Base-by-base conservation (phyloP, 345 rosid species). In the Limnanthes douglasii region DNA sequence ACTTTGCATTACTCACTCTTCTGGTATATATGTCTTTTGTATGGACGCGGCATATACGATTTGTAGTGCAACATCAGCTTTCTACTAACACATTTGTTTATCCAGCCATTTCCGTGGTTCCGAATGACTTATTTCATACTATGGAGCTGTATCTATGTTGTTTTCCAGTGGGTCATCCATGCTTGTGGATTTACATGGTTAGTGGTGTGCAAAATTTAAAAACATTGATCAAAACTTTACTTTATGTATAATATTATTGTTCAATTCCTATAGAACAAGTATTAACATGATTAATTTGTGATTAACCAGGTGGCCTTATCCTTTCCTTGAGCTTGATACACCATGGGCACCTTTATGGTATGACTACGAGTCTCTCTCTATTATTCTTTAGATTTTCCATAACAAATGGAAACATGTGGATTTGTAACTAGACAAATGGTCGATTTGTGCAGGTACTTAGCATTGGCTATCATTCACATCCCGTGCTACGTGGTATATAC, bases 281-380 rank as follows among this genome's bases (percentile, higher is more conserved):
- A 18, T 11, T 49, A 21, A 52, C 44, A 19, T 19, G n/a, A n/a
- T n/a, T n/a, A 6, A 23, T 14, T 12, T 31, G 32, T 2, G 6
- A 8, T 16, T 20, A 12, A 40, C 14, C 59, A 88, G 95, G 95
- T 90, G 95, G 95, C 95, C 95, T 18, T 90, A 90, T 39, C 77
- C 84, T 4, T 90, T 90, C 60, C 64, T 90, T 4, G 73, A 72
- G 63, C 82, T 80, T 3, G 37, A 75, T 18, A 39, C 43, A 0
- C 60, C 94, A 10, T 68, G 65, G 78, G 86, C 88, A 45, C 82
- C 94, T 6, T 45, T 84, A 34, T 80, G 92, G 97, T 88, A 59
- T 9, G 15, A 12, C 30, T 26, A 9, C 30, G 2, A n/a, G n/a
- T n/a, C n/a, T n/a, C n/a, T n/a, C n/a, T n/a, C n/a, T n/a, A n/a